Conservation (phyloP, 1,284 basidiomycete genomes). For the Trametes sp. region DNA sequence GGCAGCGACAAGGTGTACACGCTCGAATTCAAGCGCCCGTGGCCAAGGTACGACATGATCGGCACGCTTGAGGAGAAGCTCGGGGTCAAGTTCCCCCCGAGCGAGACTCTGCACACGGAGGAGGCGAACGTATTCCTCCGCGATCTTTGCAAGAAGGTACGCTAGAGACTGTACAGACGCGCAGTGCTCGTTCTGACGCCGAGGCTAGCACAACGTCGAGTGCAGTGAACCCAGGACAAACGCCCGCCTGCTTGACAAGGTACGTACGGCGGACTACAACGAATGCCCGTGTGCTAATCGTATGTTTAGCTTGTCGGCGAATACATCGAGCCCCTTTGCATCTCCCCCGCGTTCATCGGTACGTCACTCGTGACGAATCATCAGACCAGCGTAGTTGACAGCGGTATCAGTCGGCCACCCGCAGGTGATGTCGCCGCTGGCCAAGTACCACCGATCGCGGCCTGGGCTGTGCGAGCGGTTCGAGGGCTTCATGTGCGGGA, state of each 20-base stretch:
- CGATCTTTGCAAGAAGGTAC: constrained; percentile 85
- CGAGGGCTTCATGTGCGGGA: constrained; percentile 98
- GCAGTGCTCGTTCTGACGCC: constrained; percentile 14
- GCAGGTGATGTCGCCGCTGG: constrained; percentile 99
- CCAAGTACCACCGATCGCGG: constrained; percentile 94
- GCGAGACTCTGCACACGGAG: constrained; percentile 89
- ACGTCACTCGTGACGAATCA: constrained; percentile 29
- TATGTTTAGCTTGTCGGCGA: constrained; percentile 87
- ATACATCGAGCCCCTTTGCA: constrained; percentile 96
- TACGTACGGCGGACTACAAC: constrained; percentile 38
- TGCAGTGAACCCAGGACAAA: constrained; percentile 97
- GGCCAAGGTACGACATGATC: constrained; percentile 99
- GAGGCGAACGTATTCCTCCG: constrained; percentile 91
- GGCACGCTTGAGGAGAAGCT: constrained; percentile 95
- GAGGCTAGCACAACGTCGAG: constrained; percentile 89
- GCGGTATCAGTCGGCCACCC: constrained; percentile 86
- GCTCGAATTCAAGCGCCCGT: constrained; percentile 94
- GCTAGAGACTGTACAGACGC: constrained; percentile 9
- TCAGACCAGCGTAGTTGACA: constrained; percentile 10
- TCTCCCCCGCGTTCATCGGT: constrained; percentile 97
- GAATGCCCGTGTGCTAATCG: constrained; percentile 3
- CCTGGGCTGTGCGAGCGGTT: constrained; percentile 98
- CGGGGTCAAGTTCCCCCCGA: constrained; percentile 91
- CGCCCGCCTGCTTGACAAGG: constrained; percentile 96
- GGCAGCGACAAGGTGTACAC: constrained; percentile 76